Base-by-base conservation (phyloP, 305 asterid species). In the Fraxinus albicans region DNA sequence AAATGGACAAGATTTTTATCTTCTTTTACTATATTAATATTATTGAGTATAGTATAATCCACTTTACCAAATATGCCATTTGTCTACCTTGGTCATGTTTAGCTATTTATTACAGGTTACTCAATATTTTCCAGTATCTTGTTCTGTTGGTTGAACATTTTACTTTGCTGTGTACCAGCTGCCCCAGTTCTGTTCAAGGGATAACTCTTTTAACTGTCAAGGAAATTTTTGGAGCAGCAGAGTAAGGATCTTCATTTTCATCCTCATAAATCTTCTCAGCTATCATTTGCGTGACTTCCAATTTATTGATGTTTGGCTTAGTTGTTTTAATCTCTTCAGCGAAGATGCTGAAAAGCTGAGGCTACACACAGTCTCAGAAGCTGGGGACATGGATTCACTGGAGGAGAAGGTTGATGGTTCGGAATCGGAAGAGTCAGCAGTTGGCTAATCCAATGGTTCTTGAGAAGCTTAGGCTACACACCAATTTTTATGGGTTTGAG, bases 261-360 rank as follows among this genome's bases (percentile, higher is more conserved):
- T 77, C 80, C 78, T 15, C 31, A 21, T 19, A 73, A 79, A 33
- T 80, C 82, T 73, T 31, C 27, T 4, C 38, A 3, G 5, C 38
- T 50, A 47, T 42, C 31, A 6, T 72, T 77, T 77, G 38, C 60
- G 7, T 58, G 40, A 63, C 72, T 81, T 40, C 27, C 75, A 58
- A 83, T 76, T 82, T 80, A 55, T 9, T 67, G 76, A 74, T 40
- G 47, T 31, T 72, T 34, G 8, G 12, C 40, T 36, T 73, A 55
- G 78, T 73, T 38, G 0, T 73, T 67, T 50, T 40, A 63, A 77
- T 34, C 34, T 34, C 78, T 81, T 21, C 95, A 94, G 99, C 82
- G 98, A 93, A 88, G 99, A 94, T 89, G 97, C 98, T 2, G 98
- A 92, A 89, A 92, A 92, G 88, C 94, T 94, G 63, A 90, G 99